Conservation (phyloP, 306 rosid genomes). For the Vigna mungo region DNA sequence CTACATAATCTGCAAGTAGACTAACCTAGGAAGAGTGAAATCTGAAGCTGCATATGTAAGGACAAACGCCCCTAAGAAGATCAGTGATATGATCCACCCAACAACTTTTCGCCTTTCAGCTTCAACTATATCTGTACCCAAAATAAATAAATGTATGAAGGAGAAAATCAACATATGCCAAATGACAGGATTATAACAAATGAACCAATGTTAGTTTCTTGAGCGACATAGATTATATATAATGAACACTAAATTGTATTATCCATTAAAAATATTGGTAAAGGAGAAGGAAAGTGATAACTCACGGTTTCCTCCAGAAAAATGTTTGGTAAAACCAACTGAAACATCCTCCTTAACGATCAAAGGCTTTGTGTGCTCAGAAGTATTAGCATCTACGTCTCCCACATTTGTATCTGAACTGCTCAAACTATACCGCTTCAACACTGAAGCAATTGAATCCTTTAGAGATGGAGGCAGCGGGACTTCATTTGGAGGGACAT, state of each 20-base stretch:
- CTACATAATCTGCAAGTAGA: slow-evolving; percentile 26
- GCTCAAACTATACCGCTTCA: slow-evolving; percentile 27
- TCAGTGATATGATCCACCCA: slow-evolving; percentile 75
- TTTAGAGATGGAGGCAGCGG: slow-evolving; percentile 78
- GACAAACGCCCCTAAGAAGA: slow-evolving; percentile 73
- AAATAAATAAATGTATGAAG: background rate
- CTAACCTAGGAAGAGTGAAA: slow-evolving; percentile 67
- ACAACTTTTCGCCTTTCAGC: slow-evolving; percentile 62
- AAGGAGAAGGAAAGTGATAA: slow-evolving; percentile 40
- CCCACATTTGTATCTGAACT: slow-evolving; percentile 35
- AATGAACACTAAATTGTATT: slow-evolving; percentile 12
- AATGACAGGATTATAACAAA: slow-evolving; percentile 13
- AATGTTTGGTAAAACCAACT: slow-evolving; percentile 50
- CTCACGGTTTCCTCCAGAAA: slow-evolving; percentile 65
- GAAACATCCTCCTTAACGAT: slow-evolving; percentile 53
- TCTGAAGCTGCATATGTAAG: slow-evolving; percentile 81
- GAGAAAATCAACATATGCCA: slow-evolving; percentile 13
- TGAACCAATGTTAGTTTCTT: slow-evolving; percentile 8
- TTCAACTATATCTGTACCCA: slow-evolving; percentile 57
- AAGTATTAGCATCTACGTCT: slow-evolving; percentile 40
- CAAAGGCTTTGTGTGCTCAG: slow-evolving; percentile 57
- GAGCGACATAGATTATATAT: slow-evolving; percentile 12
- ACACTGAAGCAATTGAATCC: slow-evolving; percentile 55
- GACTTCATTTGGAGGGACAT: slow-evolving; percentile 84
- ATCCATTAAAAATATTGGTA: background rate